These are phyloP conservation scores for Albophoma yamanashiensis DNA, from an alignment of 2,329 filamentous ascomycete species.

Conservation along the genomic window DNA sequence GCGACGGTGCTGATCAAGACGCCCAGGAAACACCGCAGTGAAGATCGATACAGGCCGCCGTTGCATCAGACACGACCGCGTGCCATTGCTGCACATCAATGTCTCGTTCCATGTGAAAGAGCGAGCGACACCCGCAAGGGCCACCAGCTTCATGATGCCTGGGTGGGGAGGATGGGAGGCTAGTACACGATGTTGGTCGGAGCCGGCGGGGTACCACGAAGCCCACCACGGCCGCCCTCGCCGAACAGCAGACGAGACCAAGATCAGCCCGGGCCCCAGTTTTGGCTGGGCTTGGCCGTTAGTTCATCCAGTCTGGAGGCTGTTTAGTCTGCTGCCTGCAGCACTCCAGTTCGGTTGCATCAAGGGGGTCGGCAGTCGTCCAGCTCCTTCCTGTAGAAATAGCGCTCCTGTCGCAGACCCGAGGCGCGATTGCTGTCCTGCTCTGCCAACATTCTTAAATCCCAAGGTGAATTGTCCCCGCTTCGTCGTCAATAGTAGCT, in stretches of 20 bases:
- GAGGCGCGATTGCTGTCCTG: neutral
- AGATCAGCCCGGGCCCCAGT: neutral
- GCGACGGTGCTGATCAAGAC: neutral
- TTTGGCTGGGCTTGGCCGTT: neutral
- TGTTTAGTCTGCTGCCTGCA: neutral
- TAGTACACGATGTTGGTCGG: neutral
- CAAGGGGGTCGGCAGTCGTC: neutral
- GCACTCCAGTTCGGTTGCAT: neutral
- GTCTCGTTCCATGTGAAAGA: neutral
- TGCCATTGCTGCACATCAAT: neutral
- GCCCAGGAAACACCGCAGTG: neutral
- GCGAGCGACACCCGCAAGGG: neutral
- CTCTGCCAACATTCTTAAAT: neutral
- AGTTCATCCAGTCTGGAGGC: neutral
- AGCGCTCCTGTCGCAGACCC: neutral
- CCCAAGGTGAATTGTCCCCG: neutral
- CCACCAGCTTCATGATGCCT: neutral
- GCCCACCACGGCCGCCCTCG: neutral
- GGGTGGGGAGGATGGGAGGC: neutral
- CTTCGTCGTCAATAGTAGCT: too few species aligned
- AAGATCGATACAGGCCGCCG: neutral
- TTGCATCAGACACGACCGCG: neutral
- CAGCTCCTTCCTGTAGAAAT: neutral
- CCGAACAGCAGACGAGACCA: neutral
- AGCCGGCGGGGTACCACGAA: neutral